Evolutionary conservation across 352 stramenopile genomes (phyloP).

Genomic region (Phytophthora podocarpi): DNA sequence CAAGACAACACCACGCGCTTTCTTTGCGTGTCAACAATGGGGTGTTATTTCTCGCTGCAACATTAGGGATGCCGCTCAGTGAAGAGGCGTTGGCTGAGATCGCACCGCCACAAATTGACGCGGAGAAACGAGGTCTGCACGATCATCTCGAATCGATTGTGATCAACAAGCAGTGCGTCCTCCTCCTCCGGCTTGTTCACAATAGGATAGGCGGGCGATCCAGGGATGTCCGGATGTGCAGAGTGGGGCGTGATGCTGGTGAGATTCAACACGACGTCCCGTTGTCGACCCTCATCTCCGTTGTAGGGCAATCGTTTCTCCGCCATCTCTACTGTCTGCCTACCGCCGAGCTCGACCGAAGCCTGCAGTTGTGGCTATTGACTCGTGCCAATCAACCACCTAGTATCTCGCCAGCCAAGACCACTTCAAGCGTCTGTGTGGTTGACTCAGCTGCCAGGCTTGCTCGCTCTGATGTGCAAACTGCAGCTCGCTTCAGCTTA

Average conservation of each 20-base stretch:
- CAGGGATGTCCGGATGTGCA: slow-evolving; percentile 35
- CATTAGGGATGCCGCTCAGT: slow-evolving; percentile 23
- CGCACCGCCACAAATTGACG: slow-evolving; percentile 28
- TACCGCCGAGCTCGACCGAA: not conserved
- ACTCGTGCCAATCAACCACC: slow-evolving; percentile 18
- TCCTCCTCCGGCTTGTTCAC: not conserved
- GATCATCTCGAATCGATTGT: slow-evolving; percentile 13
- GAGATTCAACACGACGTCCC: slow-evolving; percentile 30
- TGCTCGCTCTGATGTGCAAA: not conserved
- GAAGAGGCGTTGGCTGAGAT: slow-evolving; percentile 2
- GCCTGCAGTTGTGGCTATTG: not conserved
- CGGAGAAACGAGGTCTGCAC: slow-evolving; percentile 22
- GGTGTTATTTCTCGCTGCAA: slow-evolving; percentile 15
- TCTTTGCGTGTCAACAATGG: slow-evolving; percentile 17
- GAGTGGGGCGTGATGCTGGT: slow-evolving; percentile 5
- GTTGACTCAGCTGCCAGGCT: slow-evolving; percentile 15
- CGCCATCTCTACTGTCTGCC: not conserved
- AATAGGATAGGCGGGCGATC: slow-evolving; percentile 19
- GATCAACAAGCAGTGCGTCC: slow-evolving; percentile 19
- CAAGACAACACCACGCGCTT: slow-evolving; percentile 5
- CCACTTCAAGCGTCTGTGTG: not conserved
- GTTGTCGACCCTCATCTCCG: slow-evolving; percentile 17
- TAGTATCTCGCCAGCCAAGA: slow-evolving; percentile 9
- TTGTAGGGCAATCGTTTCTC: not conserved
- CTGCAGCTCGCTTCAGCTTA: not conserved